phyloP scores from a whole-genome alignment of 495 filamentous ascomycete species.

The Terfezia boudieri region DNA sequence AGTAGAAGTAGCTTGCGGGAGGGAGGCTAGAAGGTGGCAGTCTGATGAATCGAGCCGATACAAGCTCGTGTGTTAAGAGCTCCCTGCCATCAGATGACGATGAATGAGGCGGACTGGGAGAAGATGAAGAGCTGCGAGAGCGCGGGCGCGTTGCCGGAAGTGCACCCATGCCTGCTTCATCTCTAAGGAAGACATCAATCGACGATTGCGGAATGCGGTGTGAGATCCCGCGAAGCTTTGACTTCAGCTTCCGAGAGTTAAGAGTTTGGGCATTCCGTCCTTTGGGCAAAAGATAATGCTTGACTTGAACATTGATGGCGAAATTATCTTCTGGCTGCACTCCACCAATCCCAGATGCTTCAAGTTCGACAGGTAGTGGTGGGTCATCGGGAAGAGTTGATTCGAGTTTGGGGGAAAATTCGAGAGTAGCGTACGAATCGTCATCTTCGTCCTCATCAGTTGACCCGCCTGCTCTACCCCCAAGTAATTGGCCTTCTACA shows the following conservation, averaged over 20 bases:
- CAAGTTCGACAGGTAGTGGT: constrained; percentile 23
- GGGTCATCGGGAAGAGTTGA: constrained; percentile 6
- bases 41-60: constrained; percentile 10
- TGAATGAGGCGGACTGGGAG: neutral
- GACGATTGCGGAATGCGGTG: constrained; percentile 17
- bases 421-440: constrained; percentile 5
- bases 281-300: constrained; percentile 17
- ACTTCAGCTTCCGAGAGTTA: constrained; percentile 13
- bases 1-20: constrained; percentile 14
- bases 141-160: neutral
- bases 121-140: neutral
- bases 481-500: neutral
- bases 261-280: constrained; percentile 13
- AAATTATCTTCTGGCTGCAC: constrained; percentile 36
- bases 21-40: constrained; percentile 15
- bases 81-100: neutral
- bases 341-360: constrained; percentile 35
- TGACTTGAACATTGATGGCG: constrained; percentile 26
- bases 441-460: constrained; percentile 16
- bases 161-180: constrained; percentile 1
- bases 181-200: constrained; percentile 15
- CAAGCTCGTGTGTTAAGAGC: constrained; percentile 2
- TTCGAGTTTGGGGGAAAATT: constrained; percentile 18
- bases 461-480: constrained; percentile 8
- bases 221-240: constrained; percentile 14